These are phyloP conservation scores for Boletus tomentosulus DNA, from an alignment of 768 basidiomycete species.

Conservation along the genomic window DNA sequence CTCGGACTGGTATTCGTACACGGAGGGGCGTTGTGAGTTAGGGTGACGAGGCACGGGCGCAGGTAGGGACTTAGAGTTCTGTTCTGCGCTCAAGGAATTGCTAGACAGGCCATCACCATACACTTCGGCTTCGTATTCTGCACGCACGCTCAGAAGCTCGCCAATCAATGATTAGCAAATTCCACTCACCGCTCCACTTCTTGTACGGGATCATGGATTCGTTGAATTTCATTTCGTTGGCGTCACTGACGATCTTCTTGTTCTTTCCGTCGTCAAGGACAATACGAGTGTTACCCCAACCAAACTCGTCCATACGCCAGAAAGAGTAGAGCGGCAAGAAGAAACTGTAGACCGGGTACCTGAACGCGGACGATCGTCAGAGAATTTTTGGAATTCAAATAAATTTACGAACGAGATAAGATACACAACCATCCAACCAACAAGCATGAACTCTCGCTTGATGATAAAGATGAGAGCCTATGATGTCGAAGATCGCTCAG, in stretches of 20 bases:
- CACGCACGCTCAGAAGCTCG: conserved; percentile 9
- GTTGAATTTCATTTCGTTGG: conserved; percentile 68
- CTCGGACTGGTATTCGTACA: conserved; percentile 41
- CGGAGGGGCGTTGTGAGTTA: conserved; percentile 39
- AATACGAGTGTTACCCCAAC: conserved; percentile 62
- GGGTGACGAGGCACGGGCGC: conserved; percentile 36
- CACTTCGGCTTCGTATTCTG: conserved; percentile 63
- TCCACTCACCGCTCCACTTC: conserved; percentile 59
- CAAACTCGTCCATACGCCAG: conserved; percentile 75
- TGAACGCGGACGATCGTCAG: conserved; percentile 18
- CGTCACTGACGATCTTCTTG: conserved; percentile 52
- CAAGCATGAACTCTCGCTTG: conserved; percentile 71
- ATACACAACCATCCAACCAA: conserved; percentile 73
- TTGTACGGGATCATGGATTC: conserved; percentile 75
- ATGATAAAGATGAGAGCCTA: conserved; percentile 64
- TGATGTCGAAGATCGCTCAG: not conserved
- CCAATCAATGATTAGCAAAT: not conserved
- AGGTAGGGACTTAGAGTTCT: conserved; percentile 24
- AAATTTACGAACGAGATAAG: conserved; percentile 50
- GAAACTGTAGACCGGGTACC: conserved; percentile 65
- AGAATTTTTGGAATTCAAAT: not conserved
- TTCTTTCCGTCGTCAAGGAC: conserved; percentile 64
- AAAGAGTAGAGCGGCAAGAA: conserved; percentile 68
- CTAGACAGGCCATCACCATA: conserved; percentile 52
- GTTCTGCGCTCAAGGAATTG: conserved; percentile 36